Evolutionary conservation across 148 eudicot species (phyloP).

Genomic region (Pouteria glomerata): DNA sequence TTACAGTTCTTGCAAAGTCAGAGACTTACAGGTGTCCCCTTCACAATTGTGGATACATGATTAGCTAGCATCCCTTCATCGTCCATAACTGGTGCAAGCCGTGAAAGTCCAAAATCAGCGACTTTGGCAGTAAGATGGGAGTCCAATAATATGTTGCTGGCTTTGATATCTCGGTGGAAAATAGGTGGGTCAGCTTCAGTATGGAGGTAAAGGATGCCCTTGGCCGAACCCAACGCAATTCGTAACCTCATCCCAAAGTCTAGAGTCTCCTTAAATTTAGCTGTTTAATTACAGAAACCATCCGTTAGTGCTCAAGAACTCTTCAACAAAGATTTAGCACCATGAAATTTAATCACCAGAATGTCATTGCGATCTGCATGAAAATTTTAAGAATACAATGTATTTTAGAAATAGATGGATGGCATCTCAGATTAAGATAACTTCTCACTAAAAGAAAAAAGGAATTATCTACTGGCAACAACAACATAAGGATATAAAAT

Average conservation of each 20-base stretch:
- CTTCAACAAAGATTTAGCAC: background rate
- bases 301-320: background rate
- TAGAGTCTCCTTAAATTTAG: constrained; percentile 41
- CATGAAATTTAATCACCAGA: background rate
- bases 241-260: constrained; percentile 60
- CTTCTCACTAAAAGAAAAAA: background rate
- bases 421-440: background rate
- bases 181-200: constrained; percentile 92
- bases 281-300: constrained; percentile 26
- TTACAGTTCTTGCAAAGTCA: background rate
- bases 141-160: constrained; percentile 83
- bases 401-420: background rate
- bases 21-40: constrained; percentile 85
- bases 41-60: constrained; percentile 78
- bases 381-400: background rate
- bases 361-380: background rate
- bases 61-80: constrained; percentile 46
- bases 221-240: constrained; percentile 74
- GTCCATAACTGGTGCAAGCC: constrained; percentile 74
- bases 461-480: background rate
- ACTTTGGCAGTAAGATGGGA: constrained; percentile 67
- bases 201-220: constrained; percentile 83
- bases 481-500: background rate
- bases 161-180: constrained; percentile 86
- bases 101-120: constrained; percentile 89